Percentiles rank a stretch among this genome's conserved stretches.
phyloP scores from a whole-genome alignment of 163 green algal genomes.

The Smithsoniella earleae region DNA sequence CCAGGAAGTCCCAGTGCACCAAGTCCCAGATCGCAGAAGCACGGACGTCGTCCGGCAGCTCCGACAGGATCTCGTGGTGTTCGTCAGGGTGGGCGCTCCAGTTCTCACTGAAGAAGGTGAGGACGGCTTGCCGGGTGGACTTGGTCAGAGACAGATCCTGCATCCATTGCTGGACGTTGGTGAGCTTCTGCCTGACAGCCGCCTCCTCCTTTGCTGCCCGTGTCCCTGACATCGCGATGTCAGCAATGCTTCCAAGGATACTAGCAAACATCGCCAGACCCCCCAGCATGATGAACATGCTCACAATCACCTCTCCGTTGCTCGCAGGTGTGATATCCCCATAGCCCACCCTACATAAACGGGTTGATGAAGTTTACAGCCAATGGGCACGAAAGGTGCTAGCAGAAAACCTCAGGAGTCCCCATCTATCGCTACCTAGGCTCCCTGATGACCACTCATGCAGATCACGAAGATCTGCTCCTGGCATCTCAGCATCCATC shows the following conservation, averaged over 20 bases:
- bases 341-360: conserved; percentile 16
- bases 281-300: conserved; percentile 26
- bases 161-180: conserved; percentile 29
- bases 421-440: too few relatives aligned
- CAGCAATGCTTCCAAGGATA: conserved; percentile 9
- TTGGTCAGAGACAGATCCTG: conserved; percentile 2
- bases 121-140: neutral
- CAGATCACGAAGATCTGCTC: too few relatives aligned
- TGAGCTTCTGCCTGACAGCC: neutral
- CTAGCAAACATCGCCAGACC: conserved; percentile 13
- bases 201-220: neutral
- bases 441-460: too few relatives aligned
- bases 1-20: neutral
- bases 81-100: conserved; percentile 2
- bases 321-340: conserved; percentile 9
- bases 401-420: too few relatives aligned
- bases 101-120: conserved; percentile 11
- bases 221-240: conserved; percentile 6
- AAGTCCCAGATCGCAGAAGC: conserved; percentile 5
- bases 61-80: neutral
- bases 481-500: too few relatives aligned
- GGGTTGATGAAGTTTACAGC: too few relatives aligned
- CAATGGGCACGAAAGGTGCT: too few relatives aligned
- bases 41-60: conserved; percentile 13
- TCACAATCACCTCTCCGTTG: neutral